Evolutionary conservation across 2,329 filamentous ascomycete genomes (phyloP).

Genomic region (Aspergillus sojae): DNA sequence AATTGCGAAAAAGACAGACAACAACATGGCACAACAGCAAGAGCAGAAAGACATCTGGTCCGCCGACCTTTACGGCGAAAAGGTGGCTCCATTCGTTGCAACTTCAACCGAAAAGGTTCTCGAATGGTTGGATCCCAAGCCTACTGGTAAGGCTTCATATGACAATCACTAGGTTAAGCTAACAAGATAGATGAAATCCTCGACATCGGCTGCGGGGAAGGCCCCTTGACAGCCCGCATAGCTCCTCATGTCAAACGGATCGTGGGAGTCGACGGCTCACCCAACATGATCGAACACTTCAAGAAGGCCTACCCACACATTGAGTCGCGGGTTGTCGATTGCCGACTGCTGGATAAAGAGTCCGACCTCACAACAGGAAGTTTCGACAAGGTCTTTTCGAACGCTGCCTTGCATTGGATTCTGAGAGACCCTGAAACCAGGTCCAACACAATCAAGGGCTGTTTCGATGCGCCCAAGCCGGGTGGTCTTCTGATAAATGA

Average conservation of each 20-base stretch:
- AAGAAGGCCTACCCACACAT: slow-evolving; percentile 40
- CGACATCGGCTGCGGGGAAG: slow-evolving; percentile 68
- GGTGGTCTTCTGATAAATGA: slow-evolving; percentile 67
- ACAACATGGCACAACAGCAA: not conserved
- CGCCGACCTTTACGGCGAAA: not conserved
- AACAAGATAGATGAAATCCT: slow-evolving; percentile 55
- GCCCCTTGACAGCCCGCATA: slow-evolving; percentile 61
- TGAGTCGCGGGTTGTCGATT: slow-evolving; percentile 38
- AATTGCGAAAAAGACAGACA: too few species aligned
- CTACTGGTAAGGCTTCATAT: slow-evolving; percentile 34
- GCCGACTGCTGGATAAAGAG: slow-evolving; percentile 36
- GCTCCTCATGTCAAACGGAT: slow-evolving; percentile 53
- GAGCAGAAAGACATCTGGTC: not conserved
- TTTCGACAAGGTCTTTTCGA: slow-evolving; percentile 64
- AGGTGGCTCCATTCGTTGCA: not conserved
- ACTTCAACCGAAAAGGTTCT: not conserved
- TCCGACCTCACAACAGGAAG: slow-evolving; percentile 27
- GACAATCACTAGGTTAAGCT: not conserved
- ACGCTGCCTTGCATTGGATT: slow-evolving; percentile 70
- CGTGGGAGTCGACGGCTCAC: slow-evolving; percentile 62
- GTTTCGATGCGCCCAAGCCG: slow-evolving; percentile 56
- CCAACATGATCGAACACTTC: slow-evolving; percentile 61
- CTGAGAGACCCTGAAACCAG: slow-evolving; percentile 53
- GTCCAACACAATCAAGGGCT: slow-evolving; percentile 55
- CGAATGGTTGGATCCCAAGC: slow-evolving; percentile 53